Evolutionary conservation across 768 basidiomycete species (phyloP).

Genomic region (Podaxis pistillaris): DNA sequence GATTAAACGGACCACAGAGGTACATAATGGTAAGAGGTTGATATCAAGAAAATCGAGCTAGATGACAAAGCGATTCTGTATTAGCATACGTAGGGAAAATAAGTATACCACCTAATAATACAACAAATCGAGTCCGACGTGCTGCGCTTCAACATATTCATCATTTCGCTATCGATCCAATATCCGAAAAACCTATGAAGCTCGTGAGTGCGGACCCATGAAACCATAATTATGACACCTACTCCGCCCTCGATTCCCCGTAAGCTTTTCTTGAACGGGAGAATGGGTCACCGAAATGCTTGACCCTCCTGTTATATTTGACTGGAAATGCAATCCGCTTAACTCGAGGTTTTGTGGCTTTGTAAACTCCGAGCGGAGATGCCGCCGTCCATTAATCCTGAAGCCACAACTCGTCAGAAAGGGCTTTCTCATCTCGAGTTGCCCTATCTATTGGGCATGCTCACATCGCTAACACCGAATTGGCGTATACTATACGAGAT

Average conservation of each 20-base stretch:
- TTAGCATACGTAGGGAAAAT: not conserved
- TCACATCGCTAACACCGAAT: constrained; percentile 15
- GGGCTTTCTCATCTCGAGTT: not conserved
- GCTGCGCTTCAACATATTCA: not conserved
- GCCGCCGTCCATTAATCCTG: constrained; percentile 12
- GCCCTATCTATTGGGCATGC: not conserved
- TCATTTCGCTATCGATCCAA: not conserved
- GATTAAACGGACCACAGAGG: not conserved
- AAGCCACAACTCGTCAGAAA: not conserved
- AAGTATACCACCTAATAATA: not conserved
- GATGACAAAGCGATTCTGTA: not conserved
- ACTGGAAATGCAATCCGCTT: not conserved
- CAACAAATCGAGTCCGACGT: not conserved
- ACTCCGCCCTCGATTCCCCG: not conserved
- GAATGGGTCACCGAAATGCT: not conserved
- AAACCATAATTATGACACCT: not conserved
- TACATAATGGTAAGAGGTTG: not conserved
- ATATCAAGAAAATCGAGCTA: not conserved
- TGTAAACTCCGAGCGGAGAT: constrained; percentile 9
- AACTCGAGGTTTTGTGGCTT: constrained; percentile 1
- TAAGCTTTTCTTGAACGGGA: not conserved
- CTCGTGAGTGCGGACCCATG: not conserved
- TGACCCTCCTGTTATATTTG: not conserved
- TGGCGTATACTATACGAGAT: constrained; percentile 1
- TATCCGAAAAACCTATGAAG: not conserved